Conservation (phyloP, 1,284 basidiomycete species). For the Moesziomyces sp. region DNA sequence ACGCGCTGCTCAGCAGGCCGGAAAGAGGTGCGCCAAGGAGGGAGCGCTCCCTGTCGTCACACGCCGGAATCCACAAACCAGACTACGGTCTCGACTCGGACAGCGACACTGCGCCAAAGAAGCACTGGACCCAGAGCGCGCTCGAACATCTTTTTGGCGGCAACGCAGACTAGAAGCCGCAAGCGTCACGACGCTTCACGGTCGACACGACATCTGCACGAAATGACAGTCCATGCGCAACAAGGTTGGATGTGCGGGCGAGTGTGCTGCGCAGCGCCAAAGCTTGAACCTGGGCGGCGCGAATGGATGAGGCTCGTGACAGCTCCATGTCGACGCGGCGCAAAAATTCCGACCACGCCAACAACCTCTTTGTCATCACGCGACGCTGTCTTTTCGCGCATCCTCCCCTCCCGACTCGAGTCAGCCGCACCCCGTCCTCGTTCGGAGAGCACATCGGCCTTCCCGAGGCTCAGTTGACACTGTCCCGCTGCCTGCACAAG, state of each 20-base stretch:
- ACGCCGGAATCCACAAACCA: constrained; percentile 5
- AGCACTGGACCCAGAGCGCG: constrained; percentile 19
- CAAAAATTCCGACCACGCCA: not conserved
- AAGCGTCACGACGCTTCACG: too few relatives aligned
- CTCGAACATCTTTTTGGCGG: constrained; percentile 13
- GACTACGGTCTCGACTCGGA: constrained; percentile 30
- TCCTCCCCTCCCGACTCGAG: too few relatives aligned
- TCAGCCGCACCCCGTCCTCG: too few relatives aligned
- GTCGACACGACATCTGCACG: too few relatives aligned
- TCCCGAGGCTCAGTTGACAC: not conserved
- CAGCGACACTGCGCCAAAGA: constrained; percentile 4
- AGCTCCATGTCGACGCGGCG: not conserved
- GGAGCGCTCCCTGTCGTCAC: constrained; percentile 3
- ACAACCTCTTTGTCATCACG: constrained; percentile 34
- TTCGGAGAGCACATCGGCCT: too few relatives aligned
- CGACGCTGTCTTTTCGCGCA: constrained; percentile 19
- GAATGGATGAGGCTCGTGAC: not conserved
- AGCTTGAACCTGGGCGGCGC: too few relatives aligned
- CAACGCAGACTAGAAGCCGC: not conserved
- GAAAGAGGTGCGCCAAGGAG: not conserved
- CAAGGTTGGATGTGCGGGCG: too few relatives aligned
- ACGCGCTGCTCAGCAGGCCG: not conserved
- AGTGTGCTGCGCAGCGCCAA: too few relatives aligned
- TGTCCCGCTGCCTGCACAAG: too few relatives aligned
- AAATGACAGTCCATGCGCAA: too few relatives aligned